These are phyloP conservation scores for Kondoa malvinella DNA, from an alignment of 768 basidiomycete species.

Conservation along the genomic window DNA sequence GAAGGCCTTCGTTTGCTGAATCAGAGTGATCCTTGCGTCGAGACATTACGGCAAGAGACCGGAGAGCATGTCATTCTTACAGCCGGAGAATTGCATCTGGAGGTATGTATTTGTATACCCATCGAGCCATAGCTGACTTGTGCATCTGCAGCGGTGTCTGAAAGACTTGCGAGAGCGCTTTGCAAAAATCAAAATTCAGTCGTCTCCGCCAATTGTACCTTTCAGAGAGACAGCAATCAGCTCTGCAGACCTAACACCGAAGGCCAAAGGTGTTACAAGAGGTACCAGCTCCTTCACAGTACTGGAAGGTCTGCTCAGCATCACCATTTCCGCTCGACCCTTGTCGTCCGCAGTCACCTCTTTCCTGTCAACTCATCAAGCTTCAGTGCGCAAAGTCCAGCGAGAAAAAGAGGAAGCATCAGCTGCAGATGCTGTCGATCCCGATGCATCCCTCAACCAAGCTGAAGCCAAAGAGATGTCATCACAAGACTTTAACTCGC, in stretches of 20 bases:
- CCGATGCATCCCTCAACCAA: slow-evolving; percentile 23
- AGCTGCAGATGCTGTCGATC: slow-evolving; percentile 9
- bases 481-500: slow-evolving; percentile 42
- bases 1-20: slow-evolving; percentile 71
- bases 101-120: slow-evolving; percentile 39
- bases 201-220: slow-evolving; percentile 88
- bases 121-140: background rate
- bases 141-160: slow-evolving; percentile 55
- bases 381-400: slow-evolving; percentile 9
- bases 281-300: slow-evolving; percentile 62
- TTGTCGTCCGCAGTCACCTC: slow-evolving; percentile 53
- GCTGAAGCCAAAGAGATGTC: slow-evolving; percentile 45
- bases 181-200: slow-evolving; percentile 78
- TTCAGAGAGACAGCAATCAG: slow-evolving; percentile 88
- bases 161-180: slow-evolving; percentile 93
- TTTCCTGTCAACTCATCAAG: slow-evolving; percentile 40
- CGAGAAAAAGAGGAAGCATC: slow-evolving; percentile 19
- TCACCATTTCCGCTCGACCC: slow-evolving; percentile 66
- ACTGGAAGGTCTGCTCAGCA: slow-evolving; percentile 54
- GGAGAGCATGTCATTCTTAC: slow-evolving; percentile 94
- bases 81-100: slow-evolving; percentile 87
- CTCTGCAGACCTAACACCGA: slow-evolving; percentile 67
- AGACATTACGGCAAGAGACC: slow-evolving; percentile 90
- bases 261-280: slow-evolving; percentile 47
- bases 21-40: slow-evolving; percentile 91